phyloP scores from a whole-genome alignment of 1,284 basidiomycete species.

The Melampsora larici-populina region DNA sequence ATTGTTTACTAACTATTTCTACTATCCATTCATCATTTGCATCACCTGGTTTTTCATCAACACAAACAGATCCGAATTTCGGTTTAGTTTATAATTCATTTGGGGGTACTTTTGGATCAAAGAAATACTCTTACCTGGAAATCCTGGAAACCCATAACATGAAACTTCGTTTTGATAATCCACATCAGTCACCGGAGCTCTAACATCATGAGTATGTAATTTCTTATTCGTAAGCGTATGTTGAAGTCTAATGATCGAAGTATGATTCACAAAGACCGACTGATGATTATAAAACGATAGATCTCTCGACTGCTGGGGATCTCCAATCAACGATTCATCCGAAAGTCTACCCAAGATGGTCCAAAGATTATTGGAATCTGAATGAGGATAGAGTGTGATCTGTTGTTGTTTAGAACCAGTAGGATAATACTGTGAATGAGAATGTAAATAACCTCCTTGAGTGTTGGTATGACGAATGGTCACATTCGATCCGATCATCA shows the following conservation, averaged over 20 bases:
- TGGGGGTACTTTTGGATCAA: no score
- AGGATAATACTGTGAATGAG: constrained; percentile 84
- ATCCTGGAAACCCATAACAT: constrained; percentile 84
- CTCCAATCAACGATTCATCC: constrained; percentile 62
- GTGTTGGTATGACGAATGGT: constrained; percentile 88
- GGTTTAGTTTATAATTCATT: no score
- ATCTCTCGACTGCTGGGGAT: constrained; percentile 1
- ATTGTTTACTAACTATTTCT: constrained; percentile 66
- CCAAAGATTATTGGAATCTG: constrained; percentile 89
- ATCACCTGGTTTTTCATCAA: constrained; percentile 59
- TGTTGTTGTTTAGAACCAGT: constrained; percentile 76
- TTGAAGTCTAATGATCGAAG: constrained; percentile 73
- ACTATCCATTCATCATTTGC: constrained; percentile 93
- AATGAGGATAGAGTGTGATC: constrained; percentile 93
- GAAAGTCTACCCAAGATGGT: constrained; percentile 61
- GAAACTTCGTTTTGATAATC: constrained; percentile 99
- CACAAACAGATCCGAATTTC: no score
- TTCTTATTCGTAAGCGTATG: constrained; percentile 79
- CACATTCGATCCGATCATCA: constrained; percentile 78
- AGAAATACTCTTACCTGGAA: constrained; percentile 51
- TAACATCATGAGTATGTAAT: constrained; percentile 88
- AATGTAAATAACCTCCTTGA: constrained; percentile 96
- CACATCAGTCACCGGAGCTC: constrained; percentile 93
- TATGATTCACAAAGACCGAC: constrained; percentile 59
- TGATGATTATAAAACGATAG: constrained; percentile 45